These are phyloP conservation scores for Suhomyces kilbournensis DNA, from an alignment of 805 yeast species.

Conservation along the genomic window DNA sequence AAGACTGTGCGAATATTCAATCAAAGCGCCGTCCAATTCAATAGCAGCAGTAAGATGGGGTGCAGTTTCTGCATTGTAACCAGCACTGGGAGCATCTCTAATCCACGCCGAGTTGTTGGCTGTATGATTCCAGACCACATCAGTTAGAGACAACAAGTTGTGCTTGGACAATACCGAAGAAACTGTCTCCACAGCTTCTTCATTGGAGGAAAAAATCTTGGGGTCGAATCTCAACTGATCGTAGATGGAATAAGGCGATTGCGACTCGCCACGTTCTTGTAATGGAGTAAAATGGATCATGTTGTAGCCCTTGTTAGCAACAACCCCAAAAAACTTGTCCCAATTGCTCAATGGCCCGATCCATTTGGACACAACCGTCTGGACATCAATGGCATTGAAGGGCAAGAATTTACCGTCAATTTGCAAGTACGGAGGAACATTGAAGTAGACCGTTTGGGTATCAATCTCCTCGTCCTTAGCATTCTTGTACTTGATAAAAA, in stretches of 20 bases:
- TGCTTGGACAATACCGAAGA: conserved; percentile 48
- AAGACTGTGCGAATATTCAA: conserved; percentile 62
- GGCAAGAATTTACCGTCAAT: conserved; percentile 58
- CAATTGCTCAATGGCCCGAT: conserved; percentile 69
- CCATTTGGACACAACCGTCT: conserved; percentile 89
- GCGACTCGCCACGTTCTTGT: conserved; percentile 82
- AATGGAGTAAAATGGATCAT: conserved; percentile 96
- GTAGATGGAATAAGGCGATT: conserved; percentile 89
- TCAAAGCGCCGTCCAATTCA: conserved; percentile 69
- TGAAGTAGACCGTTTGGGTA: conserved; percentile 67
- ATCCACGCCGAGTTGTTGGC: conserved; percentile 90
- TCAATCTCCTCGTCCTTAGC: conserved; percentile 24
- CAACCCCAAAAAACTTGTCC: conserved; percentile 60
- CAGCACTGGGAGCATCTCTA: conserved; percentile 81
- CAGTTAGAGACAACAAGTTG: conserved; percentile 76
- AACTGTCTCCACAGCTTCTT: conserved; percentile 55
- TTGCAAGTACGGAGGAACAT: conserved; percentile 72
- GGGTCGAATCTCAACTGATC: conserved; percentile 84
- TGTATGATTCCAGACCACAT: conserved; percentile 92
- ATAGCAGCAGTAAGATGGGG: conserved; percentile 86
- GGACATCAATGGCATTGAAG: conserved; percentile 75
- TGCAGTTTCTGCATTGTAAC: conserved; percentile 81
- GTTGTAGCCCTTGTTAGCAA: conserved; percentile 79
- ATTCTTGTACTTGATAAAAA: conserved; percentile 58
- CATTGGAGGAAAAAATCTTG: conserved; percentile 49